Evolutionary conservation across 2,329 filamentous ascomycete genomes (phyloP), one percentile per base, ranked within the genome.

Genomic region (Aspergillus fumigatus): DNA sequence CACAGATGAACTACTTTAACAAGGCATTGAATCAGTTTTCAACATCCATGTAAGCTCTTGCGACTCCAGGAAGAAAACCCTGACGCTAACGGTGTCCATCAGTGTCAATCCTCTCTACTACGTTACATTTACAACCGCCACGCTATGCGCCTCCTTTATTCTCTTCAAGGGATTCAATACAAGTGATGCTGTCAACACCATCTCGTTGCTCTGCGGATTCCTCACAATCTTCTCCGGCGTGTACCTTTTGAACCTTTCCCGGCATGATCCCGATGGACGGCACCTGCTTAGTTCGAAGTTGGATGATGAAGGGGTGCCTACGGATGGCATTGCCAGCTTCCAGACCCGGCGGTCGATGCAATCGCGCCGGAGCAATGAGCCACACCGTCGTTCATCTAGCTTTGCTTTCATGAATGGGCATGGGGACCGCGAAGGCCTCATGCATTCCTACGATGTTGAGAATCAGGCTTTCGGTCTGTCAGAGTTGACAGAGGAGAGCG

Each of bases 1-100:
- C 92, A 8, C 94, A 99, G 80, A 97, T 99, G 94, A 99, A 99
- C 76, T 99, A 99, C 76, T 96, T 99, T 77, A 99, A 99, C 82
- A 99, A 99, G 77, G 94, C 94, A 7, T 79, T 99, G 58, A 95
- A 91, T 74, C 92, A 95, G 69, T 99, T 97, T 77, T 93, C 90
- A 29, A 97, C 94, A 32, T 96, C 95, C 67, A 96, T 99, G 92
- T 96, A 83, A 73, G 89, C 80, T 35, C 14, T 26, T 7, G 26
- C 23, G 27, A 17, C 14, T 17, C n/a, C 19, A 27, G 19, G n/a
- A 21, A 21, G 10, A 27, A 8, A 25, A 17, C 35, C 4, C 6
- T 62, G 47, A 54, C 55, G 25, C 68, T 77, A 61, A 77, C 64
- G 43, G 53, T 19, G 47, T 5, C 8, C 32, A 17, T 14, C 66